These are phyloP conservation scores for Saccharomycopsis fibuligera DNA, from an alignment of 805 yeast species.

Conservation along the genomic window DNA sequence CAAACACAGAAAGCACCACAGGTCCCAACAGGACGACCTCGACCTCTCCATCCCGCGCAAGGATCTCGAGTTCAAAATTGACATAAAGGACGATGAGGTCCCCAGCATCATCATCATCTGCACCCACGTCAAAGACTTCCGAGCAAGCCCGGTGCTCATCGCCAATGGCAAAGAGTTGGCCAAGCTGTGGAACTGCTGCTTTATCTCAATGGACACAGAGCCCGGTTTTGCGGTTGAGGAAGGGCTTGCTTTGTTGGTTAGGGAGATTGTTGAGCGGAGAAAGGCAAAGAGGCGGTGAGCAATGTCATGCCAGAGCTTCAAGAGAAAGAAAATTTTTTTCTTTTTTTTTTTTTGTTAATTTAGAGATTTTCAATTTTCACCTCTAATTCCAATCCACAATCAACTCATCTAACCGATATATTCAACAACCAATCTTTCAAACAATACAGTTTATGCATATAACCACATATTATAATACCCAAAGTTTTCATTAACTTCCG, in stretches of 20 bases:
- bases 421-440: neutral
- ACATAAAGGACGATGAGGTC: conserved; percentile 19
- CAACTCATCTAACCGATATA: neutral
- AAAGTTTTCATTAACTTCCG: too few species aligned
- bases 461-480: neutral
- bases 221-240: conserved; percentile 48
- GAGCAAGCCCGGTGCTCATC: conserved; percentile 55
- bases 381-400: neutral
- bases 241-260: conserved; percentile 46
- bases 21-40: neutral
- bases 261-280: conserved; percentile 48
- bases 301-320: neutral
- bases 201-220: conserved; percentile 53
- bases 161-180: conserved; percentile 55
- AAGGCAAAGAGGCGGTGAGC: neutral
- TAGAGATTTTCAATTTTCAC: neutral
- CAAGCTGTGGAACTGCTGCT: conserved; percentile 56
- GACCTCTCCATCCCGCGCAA: conserved; percentile 1
- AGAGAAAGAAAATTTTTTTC: neutral
- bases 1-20: neutral
- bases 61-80: conserved; percentile 2
- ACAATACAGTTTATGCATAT: neutral
- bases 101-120: conserved; percentile 69
- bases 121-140: conserved; percentile 51
- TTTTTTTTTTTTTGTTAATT: neutral